phyloP scores from a whole-genome alignment of 495 filamentous ascomycete species.

The Copromyces sp. region DNA sequence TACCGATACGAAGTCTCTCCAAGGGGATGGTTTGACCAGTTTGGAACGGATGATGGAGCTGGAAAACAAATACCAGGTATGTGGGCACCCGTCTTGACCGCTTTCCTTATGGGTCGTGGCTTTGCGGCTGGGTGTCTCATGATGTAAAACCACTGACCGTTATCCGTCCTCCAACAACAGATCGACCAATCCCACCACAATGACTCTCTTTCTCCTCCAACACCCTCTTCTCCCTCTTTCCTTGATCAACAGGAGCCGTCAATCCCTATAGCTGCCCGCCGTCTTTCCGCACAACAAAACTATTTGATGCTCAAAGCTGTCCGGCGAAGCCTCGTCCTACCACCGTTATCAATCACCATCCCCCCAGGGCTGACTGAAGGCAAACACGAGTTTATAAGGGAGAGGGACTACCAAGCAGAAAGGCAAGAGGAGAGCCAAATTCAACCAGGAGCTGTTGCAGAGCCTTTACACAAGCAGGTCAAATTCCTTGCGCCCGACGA shows the following conservation, averaged over 20 bases:
- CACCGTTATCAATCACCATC: constrained; percentile 35
- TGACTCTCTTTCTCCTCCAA: constrained; percentile 4
- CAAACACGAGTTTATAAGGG: background rate
- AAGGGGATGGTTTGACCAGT: constrained; percentile 19
- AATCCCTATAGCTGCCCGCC: constrained; percentile 11
- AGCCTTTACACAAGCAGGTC: constrained; percentile 30
- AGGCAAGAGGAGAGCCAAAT: background rate
- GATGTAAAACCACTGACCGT: constrained; percentile 15
- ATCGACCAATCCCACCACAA: constrained; percentile 14
- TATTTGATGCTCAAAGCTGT: constrained; percentile 34
- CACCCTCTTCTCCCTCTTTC: constrained; percentile 6
- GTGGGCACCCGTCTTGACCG: constrained; percentile 13
- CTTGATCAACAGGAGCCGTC: constrained; percentile 5
- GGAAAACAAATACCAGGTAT: constrained; percentile 43
- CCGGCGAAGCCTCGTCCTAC: constrained; percentile 25
- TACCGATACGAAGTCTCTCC: background rate
- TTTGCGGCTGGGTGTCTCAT: constrained; percentile 14
- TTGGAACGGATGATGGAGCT: constrained; percentile 42
- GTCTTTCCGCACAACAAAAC: constrained; percentile 14
- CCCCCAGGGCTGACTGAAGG: constrained; percentile 15
- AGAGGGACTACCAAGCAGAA: background rate
- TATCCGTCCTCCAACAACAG: constrained; percentile 11
- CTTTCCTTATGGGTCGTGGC: background rate
- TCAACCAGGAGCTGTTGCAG: constrained; percentile 6
- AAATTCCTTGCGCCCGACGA: constrained; percentile 29